Conservation (phyloP, 116 monocot genomes). For the Thalassia testudinum region DNA sequence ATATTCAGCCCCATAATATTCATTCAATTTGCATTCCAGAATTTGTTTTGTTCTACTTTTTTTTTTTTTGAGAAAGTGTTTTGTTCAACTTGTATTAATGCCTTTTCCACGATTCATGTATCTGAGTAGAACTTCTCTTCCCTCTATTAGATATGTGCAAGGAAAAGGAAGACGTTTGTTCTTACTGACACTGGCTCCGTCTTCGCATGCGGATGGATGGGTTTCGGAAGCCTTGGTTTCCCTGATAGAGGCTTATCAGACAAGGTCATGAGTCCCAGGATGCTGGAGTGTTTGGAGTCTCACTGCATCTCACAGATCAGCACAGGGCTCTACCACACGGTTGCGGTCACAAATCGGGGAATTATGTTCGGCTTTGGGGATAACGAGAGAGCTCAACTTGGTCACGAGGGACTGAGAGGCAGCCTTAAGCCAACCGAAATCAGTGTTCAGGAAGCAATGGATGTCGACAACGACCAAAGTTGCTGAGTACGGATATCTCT, state of each 20-base stretch:
- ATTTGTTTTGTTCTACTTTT: too few species aligned
- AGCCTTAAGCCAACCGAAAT: constrained; percentile 80
- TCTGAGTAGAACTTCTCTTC: too few species aligned
- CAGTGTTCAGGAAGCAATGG: too few species aligned
- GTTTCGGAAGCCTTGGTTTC: constrained; percentile 85
- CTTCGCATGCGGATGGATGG: constrained; percentile 90
- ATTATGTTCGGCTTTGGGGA: constrained; percentile 81
- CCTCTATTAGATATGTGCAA: constrained; percentile 70
- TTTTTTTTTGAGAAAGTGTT: too few species aligned
- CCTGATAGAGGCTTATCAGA: constrained; percentile 63
- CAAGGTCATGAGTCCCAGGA: constrained; percentile 65
- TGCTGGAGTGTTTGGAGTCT: constrained; percentile 41
- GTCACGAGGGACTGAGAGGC: constrained; percentile 57
- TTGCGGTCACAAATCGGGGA: constrained; percentile 67
- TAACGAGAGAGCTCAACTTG: constrained; percentile 84
- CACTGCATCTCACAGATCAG: constrained; percentile 67
- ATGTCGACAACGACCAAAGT: too few species aligned
- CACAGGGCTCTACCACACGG: constrained; percentile 90
- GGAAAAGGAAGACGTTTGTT: constrained; percentile 93
- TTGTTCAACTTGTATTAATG: too few species aligned
- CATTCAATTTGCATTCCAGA: too few species aligned
- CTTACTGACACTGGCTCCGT: constrained; percentile 68
- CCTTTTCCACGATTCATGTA: too few species aligned
- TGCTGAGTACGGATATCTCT: too few species aligned
- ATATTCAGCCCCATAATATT: too few species aligned